A percentile compares a stretch with the other conserved stretches of the same genome.
Evolutionary conservation across 2,329 filamentous ascomycete species (phyloP).

Genomic region (Colletotrichum noveboracense): DNA sequence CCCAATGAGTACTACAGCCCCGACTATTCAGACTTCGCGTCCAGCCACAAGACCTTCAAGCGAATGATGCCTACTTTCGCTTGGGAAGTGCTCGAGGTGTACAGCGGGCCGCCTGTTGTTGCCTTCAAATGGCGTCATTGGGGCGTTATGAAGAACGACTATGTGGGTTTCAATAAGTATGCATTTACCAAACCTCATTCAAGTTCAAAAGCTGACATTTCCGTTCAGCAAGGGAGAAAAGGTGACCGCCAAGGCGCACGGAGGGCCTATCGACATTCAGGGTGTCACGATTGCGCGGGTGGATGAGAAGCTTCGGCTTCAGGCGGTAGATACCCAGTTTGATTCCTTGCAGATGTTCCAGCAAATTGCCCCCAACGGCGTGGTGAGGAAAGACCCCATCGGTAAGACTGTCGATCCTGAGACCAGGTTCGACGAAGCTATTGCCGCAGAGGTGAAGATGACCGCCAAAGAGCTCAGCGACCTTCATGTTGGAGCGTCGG

Average conservation of each 20-base stretch:
- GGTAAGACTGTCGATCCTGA: background rate
- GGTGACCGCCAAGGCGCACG: constrained; percentile 65
- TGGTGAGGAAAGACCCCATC: constrained; percentile 7
- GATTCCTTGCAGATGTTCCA: constrained; percentile 72
- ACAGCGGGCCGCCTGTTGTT: constrained; percentile 67
- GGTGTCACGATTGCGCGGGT: constrained; percentile 67
- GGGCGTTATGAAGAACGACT: constrained; percentile 71
- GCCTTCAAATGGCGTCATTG: constrained; percentile 72
- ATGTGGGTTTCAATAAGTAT: constrained; percentile 67
- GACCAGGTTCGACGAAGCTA: background rate
- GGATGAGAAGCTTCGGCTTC: constrained; percentile 63
- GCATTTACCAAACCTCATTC: constrained; percentile 29
- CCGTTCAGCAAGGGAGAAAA: constrained; percentile 62
- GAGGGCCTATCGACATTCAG: constrained; percentile 65
- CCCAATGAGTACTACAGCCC: constrained; percentile 70
- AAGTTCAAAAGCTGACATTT: background rate
- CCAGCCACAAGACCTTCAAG: constrained; percentile 74
- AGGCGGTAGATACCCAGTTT: constrained; percentile 67
- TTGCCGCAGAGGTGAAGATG: background rate
- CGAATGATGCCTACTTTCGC: constrained; percentile 76
- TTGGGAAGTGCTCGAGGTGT: constrained; percentile 74
- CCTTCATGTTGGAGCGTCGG: background rate
- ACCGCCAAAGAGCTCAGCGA: background rate
- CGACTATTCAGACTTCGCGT: constrained; percentile 63
- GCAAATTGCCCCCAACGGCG: constrained; percentile 50